These are phyloP conservation scores for Globomyces sp. DNA, from an alignment of 371 early-diverging fungal genomes.

Conservation along the genomic window DNA sequence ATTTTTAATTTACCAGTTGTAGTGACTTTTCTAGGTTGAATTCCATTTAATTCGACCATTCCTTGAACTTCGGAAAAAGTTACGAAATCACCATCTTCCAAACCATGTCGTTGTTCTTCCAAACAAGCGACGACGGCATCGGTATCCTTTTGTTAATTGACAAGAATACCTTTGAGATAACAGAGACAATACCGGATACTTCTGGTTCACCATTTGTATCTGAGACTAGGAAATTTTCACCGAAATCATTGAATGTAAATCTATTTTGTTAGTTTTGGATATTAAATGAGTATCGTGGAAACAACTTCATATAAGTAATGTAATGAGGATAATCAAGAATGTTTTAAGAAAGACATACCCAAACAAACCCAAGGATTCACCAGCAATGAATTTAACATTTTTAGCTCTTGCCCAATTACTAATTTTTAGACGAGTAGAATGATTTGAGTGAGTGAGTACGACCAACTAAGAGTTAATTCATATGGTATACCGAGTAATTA, in stretches of 20 bases:
- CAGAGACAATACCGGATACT: slow-evolving; percentile 91
- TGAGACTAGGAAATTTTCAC: slow-evolving; percentile 77
- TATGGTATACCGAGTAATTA: slow-evolving; percentile 63
- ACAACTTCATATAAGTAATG: not conserved
- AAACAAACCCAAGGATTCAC: slow-evolving; percentile 94
- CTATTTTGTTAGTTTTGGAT: slow-evolving; percentile 17
- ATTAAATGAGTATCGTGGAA: slow-evolving; percentile 8
- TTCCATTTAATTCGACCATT: slow-evolving; percentile 83
- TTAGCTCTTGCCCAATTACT: slow-evolving; percentile 84
- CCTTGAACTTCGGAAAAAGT: slow-evolving; percentile 93
- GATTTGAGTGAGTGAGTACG: slow-evolving; percentile 79
- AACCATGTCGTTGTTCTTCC: slow-evolving; percentile 94
- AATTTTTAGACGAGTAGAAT: slow-evolving; percentile 80
- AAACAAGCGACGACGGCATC: slow-evolving; percentile 94
- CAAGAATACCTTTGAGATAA: slow-evolving; percentile 61
- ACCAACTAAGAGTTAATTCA: slow-evolving; percentile 42
- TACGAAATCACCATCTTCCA: slow-evolving; percentile 96
- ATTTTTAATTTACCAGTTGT: slow-evolving; percentile 51
- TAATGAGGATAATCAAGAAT: not conserved
- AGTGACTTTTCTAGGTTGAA: slow-evolving; percentile 79
- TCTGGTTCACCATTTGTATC: slow-evolving; percentile 97
- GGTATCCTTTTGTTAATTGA: slow-evolving; percentile 48
- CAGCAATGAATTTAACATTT: slow-evolving; percentile 90
- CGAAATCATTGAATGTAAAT: slow-evolving; percentile 97
- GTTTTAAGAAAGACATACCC: slow-evolving; percentile 53